These are phyloP conservation scores for Leptographium galeiforme DNA, from an alignment of 2,329 filamentous ascomycete species.

Conservation along the genomic window DNA sequence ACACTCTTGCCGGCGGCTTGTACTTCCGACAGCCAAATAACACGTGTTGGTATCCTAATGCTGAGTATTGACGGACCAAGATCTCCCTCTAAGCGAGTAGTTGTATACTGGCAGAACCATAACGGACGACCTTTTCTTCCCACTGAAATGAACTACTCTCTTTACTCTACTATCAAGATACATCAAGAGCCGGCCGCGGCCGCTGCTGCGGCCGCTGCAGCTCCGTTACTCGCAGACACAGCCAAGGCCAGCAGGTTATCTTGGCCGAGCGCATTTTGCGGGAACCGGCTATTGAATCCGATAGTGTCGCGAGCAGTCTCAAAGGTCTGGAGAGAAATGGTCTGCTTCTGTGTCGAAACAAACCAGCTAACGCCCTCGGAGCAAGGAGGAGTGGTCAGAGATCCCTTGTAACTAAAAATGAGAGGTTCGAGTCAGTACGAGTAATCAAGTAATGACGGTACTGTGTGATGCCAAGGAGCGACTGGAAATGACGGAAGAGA, in stretches of 20 bases:
- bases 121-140: too few relatives aligned
- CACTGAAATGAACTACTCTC: too few relatives aligned
- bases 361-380: conserved; percentile 33
- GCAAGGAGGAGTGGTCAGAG: conserved; percentile 36
- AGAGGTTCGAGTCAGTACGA: background rate
- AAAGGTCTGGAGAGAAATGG: conserved; percentile 24
- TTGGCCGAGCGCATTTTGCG: conserved; percentile 28
- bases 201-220: background rate
- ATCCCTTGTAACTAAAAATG: conserved; percentile 26
- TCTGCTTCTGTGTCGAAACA: conserved; percentile 28
- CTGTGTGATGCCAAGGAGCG: too few relatives aligned
- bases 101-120: too few relatives aligned
- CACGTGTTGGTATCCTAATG: too few relatives aligned
- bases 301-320: conserved; percentile 26
- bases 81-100: too few relatives aligned
- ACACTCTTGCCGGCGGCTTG: too few relatives aligned
- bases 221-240: background rate
- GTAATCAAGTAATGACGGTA: background rate
- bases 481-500: background rate
- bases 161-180: too few relatives aligned
- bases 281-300: conserved; percentile 33
- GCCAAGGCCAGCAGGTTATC: conserved; percentile 18
- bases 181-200: background rate
- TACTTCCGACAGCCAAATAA: too few relatives aligned
- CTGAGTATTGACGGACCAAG: too few relatives aligned